phyloP scores from a whole-genome alignment of 2,329 filamentous ascomycete genomes.

The Xylaria digitata region DNA sequence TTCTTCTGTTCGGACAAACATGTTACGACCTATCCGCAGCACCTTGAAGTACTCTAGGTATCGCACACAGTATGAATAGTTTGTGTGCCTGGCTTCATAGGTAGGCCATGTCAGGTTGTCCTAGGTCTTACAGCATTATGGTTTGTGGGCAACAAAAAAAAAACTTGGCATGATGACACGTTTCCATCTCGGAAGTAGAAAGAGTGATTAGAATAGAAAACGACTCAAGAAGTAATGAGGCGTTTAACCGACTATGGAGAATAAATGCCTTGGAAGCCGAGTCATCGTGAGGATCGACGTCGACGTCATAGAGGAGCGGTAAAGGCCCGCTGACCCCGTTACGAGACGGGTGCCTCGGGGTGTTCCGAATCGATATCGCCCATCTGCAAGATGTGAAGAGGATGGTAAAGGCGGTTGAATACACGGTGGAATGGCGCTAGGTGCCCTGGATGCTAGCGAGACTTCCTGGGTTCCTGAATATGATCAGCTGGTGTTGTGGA shows the following conservation, averaged over 20 bases:
- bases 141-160: background rate
- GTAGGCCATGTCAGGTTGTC: background rate
- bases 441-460: slow-evolving; percentile 8
- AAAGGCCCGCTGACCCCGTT: slow-evolving; percentile 25
- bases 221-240: background rate
- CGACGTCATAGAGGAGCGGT: slow-evolving; percentile 29
- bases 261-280: slow-evolving; percentile 9
- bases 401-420: slow-evolving; percentile 4
- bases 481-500: slow-evolving; percentile 8
- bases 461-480: slow-evolving; percentile 21
- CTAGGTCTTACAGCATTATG: slow-evolving; percentile 1
- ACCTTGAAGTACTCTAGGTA: slow-evolving; percentile 5
- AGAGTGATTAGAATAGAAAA: background rate
- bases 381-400: slow-evolving; percentile 6
- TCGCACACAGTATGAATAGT: slow-evolving; percentile 23
- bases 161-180: slow-evolving; percentile 1
- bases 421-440: background rate
- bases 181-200: background rate
- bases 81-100: background rate
- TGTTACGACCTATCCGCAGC: background rate
- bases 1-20: background rate
- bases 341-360: slow-evolving; percentile 15
- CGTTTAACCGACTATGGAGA: background rate
- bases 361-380: slow-evolving; percentile 14
- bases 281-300: slow-evolving; percentile 9